phyloP scores from a whole-genome alignment of 306 rosid species.

The Luffa acutangula region DNA sequence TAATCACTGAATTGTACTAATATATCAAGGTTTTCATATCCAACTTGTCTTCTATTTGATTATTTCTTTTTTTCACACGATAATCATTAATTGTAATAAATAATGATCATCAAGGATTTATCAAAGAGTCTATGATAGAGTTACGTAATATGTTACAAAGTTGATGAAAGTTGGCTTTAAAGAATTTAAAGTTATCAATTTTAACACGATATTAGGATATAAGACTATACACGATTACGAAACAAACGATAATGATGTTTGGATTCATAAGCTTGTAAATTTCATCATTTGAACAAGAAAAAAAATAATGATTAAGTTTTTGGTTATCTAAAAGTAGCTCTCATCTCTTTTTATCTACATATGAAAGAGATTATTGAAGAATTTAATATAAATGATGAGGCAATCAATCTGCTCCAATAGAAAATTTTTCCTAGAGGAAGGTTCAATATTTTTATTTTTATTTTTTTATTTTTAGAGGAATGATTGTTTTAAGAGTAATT shows the following conservation, averaged over 20 bases:
- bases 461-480: too few relatives aligned
- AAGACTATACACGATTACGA: background rate
- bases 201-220: background rate
- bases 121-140: background rate
- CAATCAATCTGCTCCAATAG: background rate
- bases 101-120: background rate
- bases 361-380: background rate
- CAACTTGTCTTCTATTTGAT: too few relatives aligned
- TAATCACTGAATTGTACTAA: too few relatives aligned
- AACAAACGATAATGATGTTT: background rate
- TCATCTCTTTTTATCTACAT: background rate
- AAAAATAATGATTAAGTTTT: background rate
- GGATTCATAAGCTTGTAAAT: background rate
- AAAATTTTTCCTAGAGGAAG: too few relatives aligned
- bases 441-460: too few relatives aligned
- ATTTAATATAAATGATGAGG: background rate
- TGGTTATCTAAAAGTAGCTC: background rate
- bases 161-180: background rate
- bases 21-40: too few relatives aligned
- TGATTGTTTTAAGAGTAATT: too few relatives aligned
- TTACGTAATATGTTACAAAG: background rate
- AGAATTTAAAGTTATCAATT: background rate
- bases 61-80: background rate
- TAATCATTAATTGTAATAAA: background rate
- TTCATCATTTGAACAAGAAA: background rate